phyloP scores from a whole-genome alignment of 176 grass and related monocot species.

The Oropetium thomaeum region DNA sequence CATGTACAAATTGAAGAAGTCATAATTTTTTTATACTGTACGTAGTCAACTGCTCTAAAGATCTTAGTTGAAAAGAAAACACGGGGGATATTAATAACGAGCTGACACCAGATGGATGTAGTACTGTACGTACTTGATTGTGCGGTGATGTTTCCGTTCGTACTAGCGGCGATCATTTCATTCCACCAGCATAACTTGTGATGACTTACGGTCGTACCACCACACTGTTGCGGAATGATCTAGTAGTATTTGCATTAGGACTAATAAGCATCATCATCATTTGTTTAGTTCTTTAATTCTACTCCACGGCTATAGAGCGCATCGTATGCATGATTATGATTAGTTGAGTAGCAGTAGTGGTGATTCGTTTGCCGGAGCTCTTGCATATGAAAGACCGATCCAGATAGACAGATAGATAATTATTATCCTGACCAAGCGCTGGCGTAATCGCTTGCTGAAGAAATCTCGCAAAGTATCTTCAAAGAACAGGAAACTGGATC shows the following conservation, averaged over 20 bases:
- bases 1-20: neutral
- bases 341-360: slow-evolving; percentile 23
- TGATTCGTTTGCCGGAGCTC: neutral
- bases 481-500: slow-evolving; percentile 27
- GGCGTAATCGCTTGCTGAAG: neutral
- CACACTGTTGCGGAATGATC: neutral
- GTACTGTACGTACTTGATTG: neutral
- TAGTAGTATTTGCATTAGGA: neutral
- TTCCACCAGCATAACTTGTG: neutral
- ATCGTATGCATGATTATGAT: too few relatives aligned
- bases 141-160: neutral
- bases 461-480: slow-evolving; percentile 38
- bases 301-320: slow-evolving; percentile 16
- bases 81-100: neutral
- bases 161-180: neutral
- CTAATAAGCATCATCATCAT: neutral
- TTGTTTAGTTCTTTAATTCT: slow-evolving; percentile 14
- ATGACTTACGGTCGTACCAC: neutral
- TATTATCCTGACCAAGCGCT: neutral
- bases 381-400: neutral
- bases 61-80: neutral
- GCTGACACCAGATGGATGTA: neutral
- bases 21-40: neutral
- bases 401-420: neutral
- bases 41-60: neutral